A percentile compares a stretch with the other conserved stretches of the same genome.
These are phyloP conservation scores for Lycium barbarum DNA, from an alignment of 257 asterid species.

Conservation along the genomic window DNA sequence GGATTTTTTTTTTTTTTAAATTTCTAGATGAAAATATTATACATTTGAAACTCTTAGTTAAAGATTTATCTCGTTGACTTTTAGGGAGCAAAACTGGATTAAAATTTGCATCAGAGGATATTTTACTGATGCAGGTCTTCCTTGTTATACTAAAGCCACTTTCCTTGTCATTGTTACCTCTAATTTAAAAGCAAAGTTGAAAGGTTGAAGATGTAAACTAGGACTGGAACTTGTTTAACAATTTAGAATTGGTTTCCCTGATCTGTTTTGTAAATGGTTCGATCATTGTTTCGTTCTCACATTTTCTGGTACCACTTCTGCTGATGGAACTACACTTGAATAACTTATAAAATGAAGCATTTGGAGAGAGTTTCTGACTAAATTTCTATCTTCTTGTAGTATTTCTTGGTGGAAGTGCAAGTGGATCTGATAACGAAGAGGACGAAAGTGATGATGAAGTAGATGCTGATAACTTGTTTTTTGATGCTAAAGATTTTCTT, in stretches of 20 bases:
- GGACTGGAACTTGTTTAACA: background rate
- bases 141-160: too few relatives aligned
- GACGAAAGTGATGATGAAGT: slow-evolving; percentile 37
- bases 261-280: background rate
- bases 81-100: too few relatives aligned
- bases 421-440: slow-evolving; percentile 37
- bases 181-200: background rate
- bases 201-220: background rate
- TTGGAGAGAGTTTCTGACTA: background rate
- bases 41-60: slow-evolving; percentile 5
- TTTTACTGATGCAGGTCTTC: too few relatives aligned
- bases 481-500: slow-evolving; percentile 31
- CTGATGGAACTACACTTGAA: slow-evolving; percentile 17
- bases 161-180: background rate
- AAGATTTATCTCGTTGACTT: background rate
- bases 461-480: slow-evolving; percentile 24
- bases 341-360: slow-evolving; percentile 24
- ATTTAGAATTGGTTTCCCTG: background rate
- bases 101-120: too few relatives aligned
- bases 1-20: accelerated
- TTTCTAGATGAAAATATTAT: background rate
- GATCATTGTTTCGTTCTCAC: background rate
- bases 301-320: background rate
- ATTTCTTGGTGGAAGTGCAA: slow-evolving; percentile 35
- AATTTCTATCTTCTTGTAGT: slow-evolving; percentile 16